phyloP scores from a whole-genome alignment of 2,329 filamentous ascomycete species.

The Ceratocystis variospora region DNA sequence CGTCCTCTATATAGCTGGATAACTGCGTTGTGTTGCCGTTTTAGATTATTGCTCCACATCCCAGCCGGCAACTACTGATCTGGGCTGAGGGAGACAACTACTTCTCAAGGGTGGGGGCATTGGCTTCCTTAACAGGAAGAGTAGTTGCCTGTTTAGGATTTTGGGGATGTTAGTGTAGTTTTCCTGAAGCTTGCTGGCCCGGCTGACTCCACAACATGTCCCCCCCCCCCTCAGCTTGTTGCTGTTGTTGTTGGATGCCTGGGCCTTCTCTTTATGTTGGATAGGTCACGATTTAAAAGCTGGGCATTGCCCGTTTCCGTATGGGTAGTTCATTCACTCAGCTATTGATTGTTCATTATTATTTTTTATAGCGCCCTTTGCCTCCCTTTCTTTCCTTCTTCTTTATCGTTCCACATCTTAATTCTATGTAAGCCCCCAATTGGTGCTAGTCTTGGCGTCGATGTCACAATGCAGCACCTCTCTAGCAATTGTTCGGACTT shows the following conservation, averaged over 20 bases:
- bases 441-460: neutral
- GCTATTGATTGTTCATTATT: constrained; percentile 5
- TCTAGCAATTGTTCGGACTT: neutral
- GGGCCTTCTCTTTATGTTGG: neutral
- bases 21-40: neutral
- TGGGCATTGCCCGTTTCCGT: neutral
- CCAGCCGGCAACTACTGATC: constrained; percentile 4
- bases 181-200: neutral
- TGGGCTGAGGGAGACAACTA: neutral
- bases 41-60: neutral
- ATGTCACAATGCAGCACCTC: neutral
- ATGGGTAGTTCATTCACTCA: neutral
- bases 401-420: constrained; percentile 4
- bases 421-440: neutral
- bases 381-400: constrained; percentile 10
- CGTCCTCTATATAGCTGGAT: neutral
- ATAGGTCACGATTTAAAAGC: neutral
- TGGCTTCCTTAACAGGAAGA: constrained; percentile 4
- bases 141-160: neutral
- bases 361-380: constrained; percentile 8
- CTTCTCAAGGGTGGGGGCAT: neutral
- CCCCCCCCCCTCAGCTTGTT: neutral
- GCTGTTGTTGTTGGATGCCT: neutral
- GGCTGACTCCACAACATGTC: neutral
- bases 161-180: neutral